Conservation (phyloP, 2,329 filamentous ascomycete genomes). For the Eutypa lata region DNA sequence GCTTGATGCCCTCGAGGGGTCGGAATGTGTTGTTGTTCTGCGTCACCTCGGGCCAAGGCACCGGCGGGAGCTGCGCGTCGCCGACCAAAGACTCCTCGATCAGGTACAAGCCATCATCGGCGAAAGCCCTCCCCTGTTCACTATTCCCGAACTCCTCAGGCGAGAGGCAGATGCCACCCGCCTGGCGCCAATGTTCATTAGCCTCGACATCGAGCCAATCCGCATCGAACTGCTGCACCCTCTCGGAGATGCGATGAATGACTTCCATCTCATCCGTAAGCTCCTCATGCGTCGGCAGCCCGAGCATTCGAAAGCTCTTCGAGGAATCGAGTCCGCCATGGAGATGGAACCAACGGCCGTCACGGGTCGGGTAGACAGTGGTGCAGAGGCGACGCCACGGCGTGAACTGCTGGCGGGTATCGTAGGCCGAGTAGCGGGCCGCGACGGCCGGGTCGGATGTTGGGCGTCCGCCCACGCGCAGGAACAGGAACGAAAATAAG, state of each 20-base stretch:
- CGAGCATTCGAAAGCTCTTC: slow-evolving; percentile 30
- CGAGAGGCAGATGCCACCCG: slow-evolving; percentile 29
- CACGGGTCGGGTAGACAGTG: slow-evolving; percentile 32
- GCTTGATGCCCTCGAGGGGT: slow-evolving; percentile 30
- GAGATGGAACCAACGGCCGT: slow-evolving; percentile 32
- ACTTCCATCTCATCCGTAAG: slow-evolving; percentile 26
- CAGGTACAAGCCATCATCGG: slow-evolving; percentile 23
- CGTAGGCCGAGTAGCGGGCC: slow-evolving; percentile 20
- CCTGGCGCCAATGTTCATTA: slow-evolving; percentile 31
- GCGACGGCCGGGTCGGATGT: slow-evolving; percentile 16
- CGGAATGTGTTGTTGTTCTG: slow-evolving; percentile 15
- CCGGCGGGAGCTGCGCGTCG: slow-evolving; percentile 18
- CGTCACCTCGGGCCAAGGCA: slow-evolving; percentile 18
- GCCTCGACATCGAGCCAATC: slow-evolving; percentile 27
- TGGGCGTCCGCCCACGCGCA: slow-evolving; percentile 20
- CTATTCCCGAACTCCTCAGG: slow-evolving; percentile 29
- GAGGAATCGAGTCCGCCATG: slow-evolving; percentile 31
- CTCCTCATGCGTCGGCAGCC: slow-evolving; percentile 23
- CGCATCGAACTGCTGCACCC: slow-evolving; percentile 23
- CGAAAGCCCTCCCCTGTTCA: slow-evolving; percentile 24
- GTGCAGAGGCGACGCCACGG: slow-evolving; percentile 30
- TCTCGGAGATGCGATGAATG: slow-evolving; percentile 20
- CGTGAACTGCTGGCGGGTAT: slow-evolving; percentile 19
- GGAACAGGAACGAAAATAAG: slow-evolving; percentile 25
- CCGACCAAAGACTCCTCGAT: slow-evolving; percentile 16